phyloP scores from a whole-genome alignment of 257 asterid genomes.

The Nicotiana paniculata region DNA sequence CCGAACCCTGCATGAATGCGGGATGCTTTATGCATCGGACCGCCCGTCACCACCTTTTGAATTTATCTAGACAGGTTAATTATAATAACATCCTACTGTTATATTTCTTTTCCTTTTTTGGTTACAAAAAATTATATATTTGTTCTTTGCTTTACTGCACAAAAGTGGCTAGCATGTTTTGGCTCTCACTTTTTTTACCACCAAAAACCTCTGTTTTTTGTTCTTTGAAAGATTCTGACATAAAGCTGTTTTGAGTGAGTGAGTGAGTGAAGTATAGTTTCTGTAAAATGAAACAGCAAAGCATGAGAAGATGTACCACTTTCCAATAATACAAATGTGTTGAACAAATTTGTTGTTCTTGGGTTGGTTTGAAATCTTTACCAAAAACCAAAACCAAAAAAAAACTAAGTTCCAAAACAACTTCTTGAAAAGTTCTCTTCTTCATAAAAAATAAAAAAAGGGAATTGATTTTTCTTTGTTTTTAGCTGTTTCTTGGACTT shows the following conservation, averaged over 20 bases:
- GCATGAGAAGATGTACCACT: constrained; percentile 18
- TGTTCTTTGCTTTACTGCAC: constrained; percentile 46
- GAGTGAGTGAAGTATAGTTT: constrained; percentile 17
- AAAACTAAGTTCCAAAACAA: neutral
- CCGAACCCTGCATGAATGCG: no score
- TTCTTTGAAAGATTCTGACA: constrained; percentile 21
- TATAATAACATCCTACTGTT: neutral
- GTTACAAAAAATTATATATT: neutral
- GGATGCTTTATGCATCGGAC: accelerated
- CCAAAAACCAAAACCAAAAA: neutral
- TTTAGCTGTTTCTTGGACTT: neutral
- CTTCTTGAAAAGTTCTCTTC: neutral
- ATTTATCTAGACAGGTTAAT: constrained; percentile 11
- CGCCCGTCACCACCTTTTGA: constrained; percentile 14
- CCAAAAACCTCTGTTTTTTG: constrained; percentile 30
- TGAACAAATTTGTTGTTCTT: neutral
- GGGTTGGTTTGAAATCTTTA: neutral
- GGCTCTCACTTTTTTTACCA: constrained; percentile 33
- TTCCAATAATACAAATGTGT: neutral
- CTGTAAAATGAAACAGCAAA: constrained; percentile 12
- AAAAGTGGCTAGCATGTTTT: constrained; percentile 55
- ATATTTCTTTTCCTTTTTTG: neutral
- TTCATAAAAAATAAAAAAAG: neutral
- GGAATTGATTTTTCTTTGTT: neutral
- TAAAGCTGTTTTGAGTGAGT: constrained; percentile 15